Evolutionary conservation across 2,329 filamentous ascomycete genomes (phyloP).

Genomic region (Pseudogymnoascus sp.): DNA sequence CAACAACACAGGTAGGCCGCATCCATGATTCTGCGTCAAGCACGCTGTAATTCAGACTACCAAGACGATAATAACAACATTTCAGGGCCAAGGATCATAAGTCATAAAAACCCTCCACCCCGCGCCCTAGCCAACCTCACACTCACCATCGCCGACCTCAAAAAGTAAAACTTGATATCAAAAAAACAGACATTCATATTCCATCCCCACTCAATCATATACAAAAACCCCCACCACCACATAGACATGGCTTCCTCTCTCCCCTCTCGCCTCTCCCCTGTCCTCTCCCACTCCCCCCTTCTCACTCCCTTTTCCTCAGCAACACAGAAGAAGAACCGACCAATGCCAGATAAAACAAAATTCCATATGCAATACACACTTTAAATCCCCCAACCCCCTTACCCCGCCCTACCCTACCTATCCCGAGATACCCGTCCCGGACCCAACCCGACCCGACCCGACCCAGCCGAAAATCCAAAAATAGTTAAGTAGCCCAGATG

Average conservation of each 20-base stretch:
- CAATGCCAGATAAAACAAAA: not conserved
- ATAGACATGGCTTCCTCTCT: not conserved
- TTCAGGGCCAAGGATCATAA: not conserved
- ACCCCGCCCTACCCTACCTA: too few relatives aligned
- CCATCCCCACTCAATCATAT: not conserved
- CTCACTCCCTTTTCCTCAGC: not conserved
- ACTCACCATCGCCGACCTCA: not conserved
- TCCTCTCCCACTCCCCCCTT: not conserved
- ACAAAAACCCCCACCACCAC: not conserved
- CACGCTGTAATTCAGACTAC: not conserved
- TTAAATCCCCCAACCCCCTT: not conserved
- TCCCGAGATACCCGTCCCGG: too few relatives aligned
- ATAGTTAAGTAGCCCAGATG: too few relatives aligned
- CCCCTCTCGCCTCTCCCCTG: not conserved
- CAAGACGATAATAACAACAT: not conserved
- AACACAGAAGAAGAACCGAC: not conserved
- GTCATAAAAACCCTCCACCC: not conserved
- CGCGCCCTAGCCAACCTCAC: not conserved
- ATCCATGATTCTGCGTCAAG: not conserved
- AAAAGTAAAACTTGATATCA: not conserved
- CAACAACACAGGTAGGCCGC: not conserved
- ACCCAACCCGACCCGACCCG: too few relatives aligned
- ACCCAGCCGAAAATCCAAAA: too few relatives aligned
- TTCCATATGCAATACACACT: not conserved
- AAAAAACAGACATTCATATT: slow-evolving; percentile 2